A percentile compares a stretch with the other conserved stretches of the same genome.
Conservation (phyloP, 2,329 filamentous ascomycete species). For the Podosphaera fusca region DNA sequence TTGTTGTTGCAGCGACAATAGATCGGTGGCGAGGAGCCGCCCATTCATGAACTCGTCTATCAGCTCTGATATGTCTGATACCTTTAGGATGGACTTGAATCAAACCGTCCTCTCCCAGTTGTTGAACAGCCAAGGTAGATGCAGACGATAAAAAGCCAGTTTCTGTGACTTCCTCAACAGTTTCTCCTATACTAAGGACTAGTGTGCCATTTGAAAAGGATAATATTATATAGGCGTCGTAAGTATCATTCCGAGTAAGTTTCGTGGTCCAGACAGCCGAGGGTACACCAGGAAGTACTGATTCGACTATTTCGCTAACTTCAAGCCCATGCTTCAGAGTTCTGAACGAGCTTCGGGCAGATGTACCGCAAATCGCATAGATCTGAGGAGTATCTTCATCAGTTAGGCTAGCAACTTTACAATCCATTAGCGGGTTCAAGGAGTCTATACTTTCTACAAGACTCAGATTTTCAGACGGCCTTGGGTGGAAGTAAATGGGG, state of each 20-base stretch:
- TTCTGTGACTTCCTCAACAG: constrained; percentile 84
- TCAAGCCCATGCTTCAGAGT: constrained; percentile 82
- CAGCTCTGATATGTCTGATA: constrained; percentile 67
- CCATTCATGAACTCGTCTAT: constrained; percentile 73
- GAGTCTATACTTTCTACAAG: constrained; percentile 68
- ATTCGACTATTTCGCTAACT: constrained; percentile 89
- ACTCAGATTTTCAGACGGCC: constrained; percentile 58
- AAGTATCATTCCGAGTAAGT: constrained; percentile 56
- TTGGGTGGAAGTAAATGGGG: constrained; percentile 66
- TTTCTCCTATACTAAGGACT: constrained; percentile 86
- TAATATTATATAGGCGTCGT: constrained; percentile 86
- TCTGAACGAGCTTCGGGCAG: constrained; percentile 72
- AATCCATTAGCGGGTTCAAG: constrained; percentile 78
- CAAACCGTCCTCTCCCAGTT: constrained; percentile 78
- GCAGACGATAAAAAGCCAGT: constrained; percentile 79
- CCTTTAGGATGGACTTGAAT: constrained; percentile 94
- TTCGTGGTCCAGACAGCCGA: constrained; percentile 93
- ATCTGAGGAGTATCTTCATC: constrained; percentile 92
- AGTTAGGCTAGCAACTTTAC: constrained; percentile 74
- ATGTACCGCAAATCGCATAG: constrained; percentile 74
- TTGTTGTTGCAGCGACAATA: constrained; percentile 84
- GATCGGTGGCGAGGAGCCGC: constrained; percentile 78
- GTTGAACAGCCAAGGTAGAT: constrained; percentile 75
- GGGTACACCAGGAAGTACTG: constrained; percentile 69
- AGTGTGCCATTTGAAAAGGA: constrained; percentile 78